Base-by-base conservation (phyloP, 2,329 filamentous ascomycete genomes). In the Aureobasidium sp. region DNA sequence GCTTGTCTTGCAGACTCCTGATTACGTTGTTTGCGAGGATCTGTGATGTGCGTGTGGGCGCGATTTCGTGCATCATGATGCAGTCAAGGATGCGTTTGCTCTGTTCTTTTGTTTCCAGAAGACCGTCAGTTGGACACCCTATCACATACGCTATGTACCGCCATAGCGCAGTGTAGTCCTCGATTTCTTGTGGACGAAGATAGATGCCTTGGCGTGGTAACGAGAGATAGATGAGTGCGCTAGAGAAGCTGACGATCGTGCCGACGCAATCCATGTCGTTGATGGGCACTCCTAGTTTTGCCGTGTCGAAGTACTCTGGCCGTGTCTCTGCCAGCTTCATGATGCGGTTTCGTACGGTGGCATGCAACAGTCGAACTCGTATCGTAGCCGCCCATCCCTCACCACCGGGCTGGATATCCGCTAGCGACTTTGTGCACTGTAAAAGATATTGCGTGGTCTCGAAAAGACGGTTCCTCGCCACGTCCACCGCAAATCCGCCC, bases 401-500 rank as follows among this genome's bases (percentile, higher is more conserved):
- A 1, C 88, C 88, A 2, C 84, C 86, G 0, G 87, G 88, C 66
- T 87, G 78, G 66, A 93, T 83, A 4, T 83, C 83, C 27, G 84
- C 80, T 1, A 90, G 70, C 7, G 84, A 85, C 47, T 79, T 76
- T 5, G 88, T 88, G 53, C 89, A 86, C 70, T 91, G 86, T 6
- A 91, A 80, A 14, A 90, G 83, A 72, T 90, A 86, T 70, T 91
- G 89, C 2, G 87, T 87, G 1, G 89, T 92, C 73, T 92, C 88
- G 57, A 87, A 82, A 3, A 88, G 73, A 53, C 89, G 79, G 17
- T 84, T 82, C 63, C 84, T 81, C 5, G 87, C 87, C 3, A 89
- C 84, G 65, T 84, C 84, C 1, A 83, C 81, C 14, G 83, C 83
- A 71, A 92, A 93, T 0, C 89, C 89, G 14, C 88, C 88, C 0